phyloP scores from a whole-genome alignment of 805 yeast species.

The Saccharomyces kudriavzevii region DNA sequence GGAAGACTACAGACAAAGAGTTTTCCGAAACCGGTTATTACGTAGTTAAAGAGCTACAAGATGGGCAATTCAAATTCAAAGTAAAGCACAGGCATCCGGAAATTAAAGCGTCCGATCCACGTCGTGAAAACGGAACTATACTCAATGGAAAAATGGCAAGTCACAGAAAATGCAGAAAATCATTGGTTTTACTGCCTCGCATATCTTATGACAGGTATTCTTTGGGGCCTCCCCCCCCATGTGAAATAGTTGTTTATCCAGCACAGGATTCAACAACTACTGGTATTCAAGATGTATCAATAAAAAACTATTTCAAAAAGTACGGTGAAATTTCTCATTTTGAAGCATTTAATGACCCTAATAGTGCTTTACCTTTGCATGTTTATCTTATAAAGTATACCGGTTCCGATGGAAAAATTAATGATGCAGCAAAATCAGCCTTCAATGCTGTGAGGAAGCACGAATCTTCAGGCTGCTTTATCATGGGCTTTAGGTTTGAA shows the following conservation, averaged over 20 bases:
- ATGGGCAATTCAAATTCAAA: slow-evolving; percentile 12
- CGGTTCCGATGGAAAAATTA: slow-evolving; percentile 43
- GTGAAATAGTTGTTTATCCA: slow-evolving; percentile 64
- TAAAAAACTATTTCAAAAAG: slow-evolving; percentile 45
- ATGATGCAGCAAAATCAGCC: slow-evolving; percentile 44
- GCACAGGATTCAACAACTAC: slow-evolving; percentile 11
- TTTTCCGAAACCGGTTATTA: slow-evolving; percentile 23
- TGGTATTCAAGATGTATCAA: slow-evolving; percentile 16
- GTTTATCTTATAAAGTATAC: slow-evolving; percentile 55
- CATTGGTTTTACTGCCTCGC: slow-evolving; percentile 12
- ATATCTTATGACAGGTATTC: slow-evolving; percentile 62
- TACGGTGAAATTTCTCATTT: slow-evolving; percentile 59
- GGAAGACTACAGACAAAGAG: slow-evolving; percentile 16
- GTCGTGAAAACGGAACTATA: slow-evolving; percentile 4
- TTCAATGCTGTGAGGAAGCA: slow-evolving; percentile 36
- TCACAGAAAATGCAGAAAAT: slow-evolving; percentile 12
- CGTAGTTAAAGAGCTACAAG: slow-evolving; percentile 11
- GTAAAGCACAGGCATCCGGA: slow-evolving; percentile 17
- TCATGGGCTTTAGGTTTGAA: slow-evolving; percentile 41
- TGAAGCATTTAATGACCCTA: slow-evolving; percentile 57
- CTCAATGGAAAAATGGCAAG: not conserved
- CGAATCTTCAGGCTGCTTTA: slow-evolving; percentile 37
- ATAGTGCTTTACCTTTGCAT: slow-evolving; percentile 72
- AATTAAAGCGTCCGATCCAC: slow-evolving; percentile 21
- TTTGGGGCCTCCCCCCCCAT: slow-evolving; percentile 64